Percentiles rank a stretch among this genome's conserved stretches.
Conservation (phyloP, 1,284 basidiomycete species). For the Ganoderma boninense region DNA sequence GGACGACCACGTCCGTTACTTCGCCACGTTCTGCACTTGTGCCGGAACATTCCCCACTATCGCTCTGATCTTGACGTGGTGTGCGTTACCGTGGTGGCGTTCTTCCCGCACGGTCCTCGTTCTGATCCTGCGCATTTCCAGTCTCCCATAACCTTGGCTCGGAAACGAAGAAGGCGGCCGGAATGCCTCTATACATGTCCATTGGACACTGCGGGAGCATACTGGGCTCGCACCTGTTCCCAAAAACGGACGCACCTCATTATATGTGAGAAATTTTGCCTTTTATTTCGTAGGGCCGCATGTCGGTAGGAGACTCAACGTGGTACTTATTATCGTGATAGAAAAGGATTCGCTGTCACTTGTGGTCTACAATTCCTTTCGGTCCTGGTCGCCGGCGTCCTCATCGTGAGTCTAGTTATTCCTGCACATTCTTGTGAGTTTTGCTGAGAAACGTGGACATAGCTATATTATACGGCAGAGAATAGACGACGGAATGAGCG, state of each 20-base stretch:
- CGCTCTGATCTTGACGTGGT: conserved; percentile 76
- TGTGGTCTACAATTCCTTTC: conserved; percentile 66
- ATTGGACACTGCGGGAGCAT: conserved; percentile 80
- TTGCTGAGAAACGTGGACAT: neutral
- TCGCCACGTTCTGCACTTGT: conserved; percentile 75
- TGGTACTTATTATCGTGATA: conserved; percentile 37
- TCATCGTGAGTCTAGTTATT: conserved; percentile 57
- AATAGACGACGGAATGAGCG: conserved; percentile 63
- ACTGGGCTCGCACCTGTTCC: conserved; percentile 77
- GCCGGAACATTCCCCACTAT: conserved; percentile 75
- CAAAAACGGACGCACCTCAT: conserved; percentile 64
- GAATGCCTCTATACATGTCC: conserved; percentile 78
- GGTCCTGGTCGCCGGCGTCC: conserved; percentile 57
- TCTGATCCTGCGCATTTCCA: conserved; percentile 35
- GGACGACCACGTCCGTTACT: conserved; percentile 65
- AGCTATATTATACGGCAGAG: conserved; percentile 54
- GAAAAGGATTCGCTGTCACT: conserved; percentile 71
- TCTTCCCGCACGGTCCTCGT: neutral
- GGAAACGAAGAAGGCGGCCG: conserved; percentile 79
- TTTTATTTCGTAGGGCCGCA: neutral
- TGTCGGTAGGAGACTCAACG: neutral
- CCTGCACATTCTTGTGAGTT: neutral
- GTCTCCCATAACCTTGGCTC: conserved; percentile 80
- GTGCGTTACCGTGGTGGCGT: conserved; percentile 49
- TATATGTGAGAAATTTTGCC: conserved; percentile 56